Base-by-base conservation (phyloP, 345 rosid genomes). In the Combretum micranthum region DNA sequence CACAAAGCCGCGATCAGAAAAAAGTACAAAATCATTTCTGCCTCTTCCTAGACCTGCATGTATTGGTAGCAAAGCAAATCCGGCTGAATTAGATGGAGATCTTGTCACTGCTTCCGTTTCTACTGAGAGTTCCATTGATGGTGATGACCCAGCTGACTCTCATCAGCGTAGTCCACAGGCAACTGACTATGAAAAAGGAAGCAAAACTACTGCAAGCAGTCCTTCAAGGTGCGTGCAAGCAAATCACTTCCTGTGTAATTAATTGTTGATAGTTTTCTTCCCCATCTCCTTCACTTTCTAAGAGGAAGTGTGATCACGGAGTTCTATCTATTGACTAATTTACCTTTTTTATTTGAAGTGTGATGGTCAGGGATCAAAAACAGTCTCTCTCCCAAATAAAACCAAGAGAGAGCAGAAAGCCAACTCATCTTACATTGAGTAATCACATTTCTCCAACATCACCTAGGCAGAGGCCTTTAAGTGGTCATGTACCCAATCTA, bases 151-250 rank as follows among this genome's bases (percentile, higher is more conserved):
- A 8, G 73, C 78, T 56, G 86, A 80, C 62, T 83, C 81, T 50
- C 79, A 65, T 66, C 77, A 70, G 52, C 83, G 65, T 25, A 85
- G 90, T 72, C 94, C 94, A 16, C 67, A 72, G 63, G 83, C 94
- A 56, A 81, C 80, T 62, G 90, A 88, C 70, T 81, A 77, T 66
- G 96, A 88, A 53, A 81, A 78, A 68, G 85, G 80, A 53, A 66
- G 71, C 62, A 76, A 77, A 72, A 73, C 87, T 53, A 69, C 86
- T 42, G 64, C 68, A 13, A 69, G 63, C 64, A 80, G 77, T 66
- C 87, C 91, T 60, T 75, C 81, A 0, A 75, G 95, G 96, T 86
- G 63, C 76, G 79, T 52, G 10, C 19, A 13, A 47, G 44, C 21
- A 47, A 9, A 8, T 48, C n/a, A 37, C 21, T 15, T 15, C 42